Evolutionary conservation across 306 rosid species (phyloP).

Genomic region (Malus fusca): DNA sequence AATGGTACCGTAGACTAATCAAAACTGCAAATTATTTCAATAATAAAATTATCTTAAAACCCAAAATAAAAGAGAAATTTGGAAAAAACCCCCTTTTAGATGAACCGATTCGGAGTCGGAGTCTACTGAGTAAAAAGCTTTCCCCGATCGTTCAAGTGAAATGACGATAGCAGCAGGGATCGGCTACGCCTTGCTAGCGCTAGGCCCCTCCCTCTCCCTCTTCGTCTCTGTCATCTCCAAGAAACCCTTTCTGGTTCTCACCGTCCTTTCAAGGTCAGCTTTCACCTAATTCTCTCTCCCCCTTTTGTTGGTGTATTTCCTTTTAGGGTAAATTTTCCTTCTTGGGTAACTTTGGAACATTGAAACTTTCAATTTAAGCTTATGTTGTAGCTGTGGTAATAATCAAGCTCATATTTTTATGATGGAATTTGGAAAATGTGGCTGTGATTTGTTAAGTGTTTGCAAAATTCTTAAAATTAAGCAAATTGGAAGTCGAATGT

Average conservation of each 20-base stretch:
- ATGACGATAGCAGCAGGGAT: slow-evolving; percentile 82
- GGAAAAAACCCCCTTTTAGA: neutral
- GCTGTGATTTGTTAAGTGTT: neutral
- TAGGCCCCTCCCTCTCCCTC: slow-evolving; percentile 85
- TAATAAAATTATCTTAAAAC: too few relatives aligned
- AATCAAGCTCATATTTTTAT: neutral
- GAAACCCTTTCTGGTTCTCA: slow-evolving; percentile 86
- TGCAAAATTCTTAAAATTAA: neutral
- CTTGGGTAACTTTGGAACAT: neutral
- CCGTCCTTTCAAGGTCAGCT: slow-evolving; percentile 73
- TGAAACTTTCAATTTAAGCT: neutral
- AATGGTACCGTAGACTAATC: too few relatives aligned
- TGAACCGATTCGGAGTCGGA: neutral
- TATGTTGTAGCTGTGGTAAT: neutral
- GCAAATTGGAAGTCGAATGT: neutral
- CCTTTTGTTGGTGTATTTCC: neutral
- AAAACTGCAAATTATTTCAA: too few relatives aligned
- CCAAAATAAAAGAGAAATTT: too few relatives aligned
- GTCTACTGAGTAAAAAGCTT: neutral
- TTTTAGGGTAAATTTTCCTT: neutral
- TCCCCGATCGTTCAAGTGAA: neutral
- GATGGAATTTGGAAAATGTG: neutral
- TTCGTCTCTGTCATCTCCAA: slow-evolving; percentile 75
- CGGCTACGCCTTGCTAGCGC: slow-evolving; percentile 72
- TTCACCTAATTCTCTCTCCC: neutral